Percentiles rank a stretch among this genome's conserved stretches.
Conservation (phyloP, 257 asterid genomes). For the Solanum etuberosum region DNA sequence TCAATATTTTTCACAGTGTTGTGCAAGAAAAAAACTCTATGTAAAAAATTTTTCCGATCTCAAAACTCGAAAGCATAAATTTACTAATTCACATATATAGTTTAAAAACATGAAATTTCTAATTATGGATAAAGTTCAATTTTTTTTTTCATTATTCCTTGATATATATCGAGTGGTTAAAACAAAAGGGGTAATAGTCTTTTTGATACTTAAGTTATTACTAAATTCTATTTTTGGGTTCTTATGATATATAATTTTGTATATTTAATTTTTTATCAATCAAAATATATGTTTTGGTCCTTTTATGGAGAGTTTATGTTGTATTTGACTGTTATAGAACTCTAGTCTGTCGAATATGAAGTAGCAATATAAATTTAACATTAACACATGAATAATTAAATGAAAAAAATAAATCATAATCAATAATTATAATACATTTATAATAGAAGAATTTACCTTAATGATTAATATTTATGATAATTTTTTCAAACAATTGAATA, state of each 20-base stretch:
- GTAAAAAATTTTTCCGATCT: not conserved
- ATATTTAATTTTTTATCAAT: not conserved
- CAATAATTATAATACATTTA: not conserved
- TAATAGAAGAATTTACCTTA: not conserved
- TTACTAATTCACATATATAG: not conserved
- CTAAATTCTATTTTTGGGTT: not conserved
- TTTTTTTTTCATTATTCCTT: no score
- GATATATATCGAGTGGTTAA: not conserved
- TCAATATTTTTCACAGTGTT: not conserved
- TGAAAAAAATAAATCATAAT: not conserved
- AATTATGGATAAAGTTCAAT: not conserved
- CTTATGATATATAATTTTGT: not conserved
- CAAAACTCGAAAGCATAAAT: not conserved
- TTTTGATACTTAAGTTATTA: not conserved
- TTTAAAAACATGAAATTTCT: not conserved
- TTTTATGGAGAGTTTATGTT: not conserved
- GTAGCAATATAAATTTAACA: not conserved
- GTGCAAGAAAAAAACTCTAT: not conserved
- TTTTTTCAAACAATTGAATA: not conserved
- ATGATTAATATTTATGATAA: not conserved
- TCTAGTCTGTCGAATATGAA: not conserved
- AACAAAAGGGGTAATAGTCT: not conserved
- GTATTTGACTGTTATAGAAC: not conserved
- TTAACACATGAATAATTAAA: not conserved
- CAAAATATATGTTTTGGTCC: not conserved